Evolutionary conservation across 2,329 filamentous ascomycete species (phyloP).

Genomic region (Fusarium phyllophilum): DNA sequence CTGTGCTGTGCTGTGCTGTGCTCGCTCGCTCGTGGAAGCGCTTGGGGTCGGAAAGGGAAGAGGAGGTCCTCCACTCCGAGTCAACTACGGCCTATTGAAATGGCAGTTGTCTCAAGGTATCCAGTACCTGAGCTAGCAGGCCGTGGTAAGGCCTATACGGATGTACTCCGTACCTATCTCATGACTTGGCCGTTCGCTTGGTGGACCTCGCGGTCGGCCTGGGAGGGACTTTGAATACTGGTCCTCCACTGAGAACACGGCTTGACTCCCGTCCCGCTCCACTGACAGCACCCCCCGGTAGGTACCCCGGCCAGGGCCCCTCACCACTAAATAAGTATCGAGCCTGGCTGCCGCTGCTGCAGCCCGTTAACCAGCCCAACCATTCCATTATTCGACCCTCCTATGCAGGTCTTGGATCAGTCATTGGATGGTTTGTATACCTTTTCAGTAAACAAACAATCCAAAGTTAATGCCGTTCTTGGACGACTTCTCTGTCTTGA

Average conservation of each 20-base stretch:
- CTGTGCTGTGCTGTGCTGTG: not conserved
- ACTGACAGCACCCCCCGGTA: conserved; percentile 36
- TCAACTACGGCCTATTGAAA: conserved; percentile 13
- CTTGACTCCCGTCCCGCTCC: conserved; percentile 35
- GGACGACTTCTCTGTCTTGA: not conserved
- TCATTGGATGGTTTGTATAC: conserved; percentile 11
- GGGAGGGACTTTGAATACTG: conserved; percentile 29
- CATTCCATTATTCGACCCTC: conserved; percentile 18
- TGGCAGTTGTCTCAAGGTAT: conserved; percentile 19
- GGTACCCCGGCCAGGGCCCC: conserved; percentile 5
- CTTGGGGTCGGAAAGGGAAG: conserved; percentile 34
- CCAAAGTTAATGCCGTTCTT: not conserved
- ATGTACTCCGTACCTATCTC: conserved; percentile 30
- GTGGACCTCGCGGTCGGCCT: conserved; percentile 27
- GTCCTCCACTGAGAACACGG: conserved; percentile 31
- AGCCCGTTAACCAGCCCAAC: conserved; percentile 22
- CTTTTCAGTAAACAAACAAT: conserved; percentile 1
- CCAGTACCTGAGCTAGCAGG: not conserved
- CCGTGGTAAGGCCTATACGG: not conserved
- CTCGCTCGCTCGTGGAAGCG: conserved; percentile 30
- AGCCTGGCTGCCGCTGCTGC: conserved; percentile 23
- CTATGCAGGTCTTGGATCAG: not conserved
- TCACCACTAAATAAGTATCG: conserved; percentile 21
- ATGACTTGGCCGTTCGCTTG: conserved; percentile 20
- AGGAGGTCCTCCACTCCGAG: conserved; percentile 35